Base-by-base conservation (phyloP, 2,329 filamentous ascomycete species). In the Tolypocladium ophioglossoides region DNA sequence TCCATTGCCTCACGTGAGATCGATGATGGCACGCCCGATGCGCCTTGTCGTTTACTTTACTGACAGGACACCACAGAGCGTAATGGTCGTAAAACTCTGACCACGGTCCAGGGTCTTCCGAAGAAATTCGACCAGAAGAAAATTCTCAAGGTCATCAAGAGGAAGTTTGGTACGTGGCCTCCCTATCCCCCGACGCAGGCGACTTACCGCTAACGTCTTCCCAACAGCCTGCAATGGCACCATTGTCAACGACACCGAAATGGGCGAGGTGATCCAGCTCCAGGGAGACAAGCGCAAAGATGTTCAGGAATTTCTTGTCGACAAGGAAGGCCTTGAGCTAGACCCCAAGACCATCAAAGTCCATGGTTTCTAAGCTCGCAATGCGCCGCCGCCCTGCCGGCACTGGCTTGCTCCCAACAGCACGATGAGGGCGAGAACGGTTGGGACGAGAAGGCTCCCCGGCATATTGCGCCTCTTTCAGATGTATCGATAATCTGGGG, bases 1-100 rank as follows among this genome's bases (percentile, higher is more conserved):
- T 20, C 27, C 8, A 30, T 51, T 50, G 55, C 54, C 52, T 53
- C 54, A 58, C 54, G 44, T 53, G 57, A 56, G 54, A 44, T 44
- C 46, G 30, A 11, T 14, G 3, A 22, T 35, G 41, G 22, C 18
- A 24, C 35, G 32, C 20, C 30, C 47, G 14, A 20, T 44, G 32
- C 32, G 47, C 38, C 4, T 30, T 51, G 49, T 49, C 41, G 20
- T 40, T 52, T 52, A 49, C 12, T 24, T 9, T 58, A 55, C 78
- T 81, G 64, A 83, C 72, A 56, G 60, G 51, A 38, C 54, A 14
- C 24, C 50, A 37, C 74, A 97, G 92, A 99, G 80, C 94, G 94
- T 79, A 99, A 99, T 97, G 94, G 94, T 85, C 94, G 94, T 77
- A 99, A 99, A 85, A 97, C 94, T 80, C 83, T 99, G 87, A 99